Evolutionary conservation across 2,329 filamentous ascomycete genomes (phyloP), one percentile per base, ranked within the genome.

Genomic region (Sarocladium strictum): DNA sequence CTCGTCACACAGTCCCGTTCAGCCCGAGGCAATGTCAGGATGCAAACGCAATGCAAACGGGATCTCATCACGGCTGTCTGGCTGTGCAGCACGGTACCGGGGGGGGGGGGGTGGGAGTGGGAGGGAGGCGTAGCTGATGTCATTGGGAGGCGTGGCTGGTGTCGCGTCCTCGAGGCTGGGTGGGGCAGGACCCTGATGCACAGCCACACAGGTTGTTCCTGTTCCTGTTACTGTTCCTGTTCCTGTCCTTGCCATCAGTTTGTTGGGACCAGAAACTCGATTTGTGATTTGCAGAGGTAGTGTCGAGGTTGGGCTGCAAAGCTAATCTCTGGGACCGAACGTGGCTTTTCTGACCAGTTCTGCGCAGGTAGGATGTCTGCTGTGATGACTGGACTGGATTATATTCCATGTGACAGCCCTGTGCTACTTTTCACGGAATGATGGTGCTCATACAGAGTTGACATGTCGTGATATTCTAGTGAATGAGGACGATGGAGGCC

Each of bases 131-230:
- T 7, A 17, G 27, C n/a, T 47, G 43, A 51, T 35, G 47, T 51
- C 47, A 51, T 51, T 51, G 43, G n/a, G 47, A 51, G 47, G 26
- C 47, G 47, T 51, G 47, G 47, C 47, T 32, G n/a, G 47, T 51
- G 11, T 51, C 47, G 47, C 47, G 47, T 51, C 47, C 47, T 29
- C 27, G 26, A 35, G 47, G 47, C 27, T 35, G 26, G 47, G 17
- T 23, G 47, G 47, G 47, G 27, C 26, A 17, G 24, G 47, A 27
- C 47, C 47, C 24, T 51, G 47, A 51, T 51, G 27, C 47, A 51
- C 47, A 32, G 47, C 47, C 47, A 51, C 47, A 10, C 10, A n/a
- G n/a, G 21, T 24, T 24, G 47, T 51, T 51, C 47, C 43, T 29
- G 47, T 17, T 33, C 26, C 47, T 33, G 47, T 43, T 21, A 11